phyloP scores from a whole-genome alignment of 768 basidiomycete genomes.

The Tylopilus balloui region DNA sequence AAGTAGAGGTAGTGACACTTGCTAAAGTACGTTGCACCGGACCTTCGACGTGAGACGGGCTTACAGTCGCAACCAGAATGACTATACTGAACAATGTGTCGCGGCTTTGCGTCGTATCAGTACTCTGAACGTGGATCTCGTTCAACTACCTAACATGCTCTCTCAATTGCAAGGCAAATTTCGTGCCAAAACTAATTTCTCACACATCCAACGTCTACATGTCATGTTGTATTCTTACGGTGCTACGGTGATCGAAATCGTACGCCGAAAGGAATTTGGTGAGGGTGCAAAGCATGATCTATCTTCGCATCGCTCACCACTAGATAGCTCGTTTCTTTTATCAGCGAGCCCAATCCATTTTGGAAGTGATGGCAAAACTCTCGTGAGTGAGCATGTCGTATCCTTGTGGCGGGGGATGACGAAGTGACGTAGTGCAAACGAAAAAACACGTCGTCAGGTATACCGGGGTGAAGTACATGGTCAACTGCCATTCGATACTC shows the following conservation, averaged over 20 bases:
- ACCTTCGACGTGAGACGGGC: neutral
- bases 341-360: conserved; percentile 71
- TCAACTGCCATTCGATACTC: conserved; percentile 81
- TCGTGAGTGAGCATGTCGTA: conserved; percentile 50
- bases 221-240: conserved; percentile 90
- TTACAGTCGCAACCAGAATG: conserved; percentile 48
- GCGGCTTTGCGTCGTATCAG: conserved; percentile 71
- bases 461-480: conserved; percentile 82
- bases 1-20: conserved; percentile 53
- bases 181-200: conserved; percentile 75
- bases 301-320: conserved; percentile 3
- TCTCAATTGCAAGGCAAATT: conserved; percentile 66
- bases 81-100: conserved; percentile 65
- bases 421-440: conserved; percentile 49
- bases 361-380: conserved; percentile 84
- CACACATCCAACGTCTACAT: conserved; percentile 87
- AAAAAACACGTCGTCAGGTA: conserved; percentile 78
- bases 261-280: conserved; percentile 88
- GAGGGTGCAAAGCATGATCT: conserved; percentile 24
- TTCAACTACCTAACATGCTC: conserved; percentile 65
- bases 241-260: conserved; percentile 85
- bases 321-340: conserved; percentile 70
- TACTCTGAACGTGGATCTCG: conserved; percentile 73
- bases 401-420: conserved; percentile 3
- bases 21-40: conserved; percentile 41